Conservation (phyloP, 2,329 filamentous ascomycete genomes). For the Penicillium sp. region DNA sequence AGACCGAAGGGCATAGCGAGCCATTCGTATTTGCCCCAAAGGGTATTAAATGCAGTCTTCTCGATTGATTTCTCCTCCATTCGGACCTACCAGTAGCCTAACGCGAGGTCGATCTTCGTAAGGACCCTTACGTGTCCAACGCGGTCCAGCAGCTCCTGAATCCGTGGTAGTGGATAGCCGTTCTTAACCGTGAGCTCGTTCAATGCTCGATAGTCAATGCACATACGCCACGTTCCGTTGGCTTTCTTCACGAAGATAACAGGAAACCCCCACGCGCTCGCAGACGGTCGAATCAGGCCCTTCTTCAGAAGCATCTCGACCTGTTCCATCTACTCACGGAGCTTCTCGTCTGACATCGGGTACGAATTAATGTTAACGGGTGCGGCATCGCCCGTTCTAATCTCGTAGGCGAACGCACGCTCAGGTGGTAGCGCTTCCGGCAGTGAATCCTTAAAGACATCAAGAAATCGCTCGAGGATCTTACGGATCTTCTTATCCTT, state of each 20-base stretch:
- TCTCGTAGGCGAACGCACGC: background rate
- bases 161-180: too few species aligned
- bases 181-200: too few species aligned
- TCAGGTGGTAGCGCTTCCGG: background rate
- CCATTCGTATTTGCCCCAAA: slow-evolving; percentile 15
- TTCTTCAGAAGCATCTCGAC: background rate
- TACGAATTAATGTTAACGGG: slow-evolving; percentile 2
- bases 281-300: too few species aligned
- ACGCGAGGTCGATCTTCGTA: too few species aligned
- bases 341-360: background rate
- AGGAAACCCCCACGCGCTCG: too few species aligned
- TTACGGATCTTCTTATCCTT: background rate
- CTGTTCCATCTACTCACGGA: background rate
- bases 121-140: too few species aligned
- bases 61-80: background rate
- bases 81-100: too few species aligned
- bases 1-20: slow-evolving; percentile 9
- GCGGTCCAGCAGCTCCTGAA: too few species aligned
- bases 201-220: too few species aligned
- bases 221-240: too few species aligned
- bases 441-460: background rate
- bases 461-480: background rate
- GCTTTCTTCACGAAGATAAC: too few species aligned
- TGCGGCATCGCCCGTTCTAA: background rate
- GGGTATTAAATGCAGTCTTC: slow-evolving; percentile 11